Percentiles rank a stretch among this genome's conserved stretches.
Evolutionary conservation across 2,329 filamentous ascomycete genomes (phyloP).

Genomic region (Penicillium sp.): DNA sequence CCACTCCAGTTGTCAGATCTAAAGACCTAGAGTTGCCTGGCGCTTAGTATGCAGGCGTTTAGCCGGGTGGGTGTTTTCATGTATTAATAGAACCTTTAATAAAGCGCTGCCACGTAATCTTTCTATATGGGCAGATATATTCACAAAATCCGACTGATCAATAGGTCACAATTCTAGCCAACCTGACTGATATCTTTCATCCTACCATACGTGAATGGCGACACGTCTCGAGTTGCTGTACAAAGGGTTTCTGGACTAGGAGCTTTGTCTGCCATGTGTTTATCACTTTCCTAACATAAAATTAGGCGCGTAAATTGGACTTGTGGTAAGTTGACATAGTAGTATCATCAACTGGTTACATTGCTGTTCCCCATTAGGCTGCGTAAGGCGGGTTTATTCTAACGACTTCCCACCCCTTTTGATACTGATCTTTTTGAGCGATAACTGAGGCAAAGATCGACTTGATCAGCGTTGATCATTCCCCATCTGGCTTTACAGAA

Average conservation of each 20-base stretch:
- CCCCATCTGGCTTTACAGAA: not conserved
- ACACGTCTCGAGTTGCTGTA: no score
- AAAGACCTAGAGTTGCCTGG: not conserved
- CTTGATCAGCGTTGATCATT: not conserved
- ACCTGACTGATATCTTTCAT: no score
- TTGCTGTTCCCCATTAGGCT: not conserved
- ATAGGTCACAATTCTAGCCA: not conserved
- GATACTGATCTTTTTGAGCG: not conserved
- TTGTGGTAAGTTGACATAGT: not conserved
- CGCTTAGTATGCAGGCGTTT: not conserved
- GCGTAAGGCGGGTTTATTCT: not conserved
- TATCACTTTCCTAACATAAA: not conserved
- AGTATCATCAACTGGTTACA: not conserved
- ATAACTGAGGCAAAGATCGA: not conserved
- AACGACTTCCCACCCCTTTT: not conserved
- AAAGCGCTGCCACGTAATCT: not conserved
- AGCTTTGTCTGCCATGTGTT: not conserved
- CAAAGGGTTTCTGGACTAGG: no score
- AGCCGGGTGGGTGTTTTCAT: not conserved
- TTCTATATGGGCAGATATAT: not conserved
- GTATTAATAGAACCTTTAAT: not conserved
- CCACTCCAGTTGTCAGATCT: not conserved
- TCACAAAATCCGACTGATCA: not conserved
- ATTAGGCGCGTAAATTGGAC: no score
- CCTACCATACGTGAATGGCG: no score